Evolutionary conservation across 1,284 basidiomycete species (phyloP), one percentile per base, ranked within the genome.

Genomic region (Puccinia triticina): DNA sequence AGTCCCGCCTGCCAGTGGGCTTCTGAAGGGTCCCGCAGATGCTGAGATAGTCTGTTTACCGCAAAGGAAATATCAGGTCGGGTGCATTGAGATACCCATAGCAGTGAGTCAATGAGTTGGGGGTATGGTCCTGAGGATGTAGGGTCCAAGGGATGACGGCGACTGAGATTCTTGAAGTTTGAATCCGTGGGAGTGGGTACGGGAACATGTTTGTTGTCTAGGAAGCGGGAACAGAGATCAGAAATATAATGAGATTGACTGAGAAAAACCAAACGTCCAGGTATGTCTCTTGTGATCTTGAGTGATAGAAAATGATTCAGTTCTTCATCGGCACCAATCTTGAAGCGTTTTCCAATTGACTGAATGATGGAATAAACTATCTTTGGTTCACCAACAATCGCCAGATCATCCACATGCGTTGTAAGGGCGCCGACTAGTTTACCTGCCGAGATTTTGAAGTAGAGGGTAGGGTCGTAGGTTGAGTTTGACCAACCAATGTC

Each of bases 391-490:
- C 71, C 71, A 29, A 50, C 43, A 32, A 73, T 34, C 7, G 71
- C 43, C 2, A 73, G 46, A 50, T 73, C 21, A 26, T 73, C 43
- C 2, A 73, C 71, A 26, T 73, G 37, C 10, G 46, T 50, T 3
- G 71, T 73, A 23, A 73, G 46, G 4, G 71, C 71, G 10, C 43
- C 43, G 29, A 73, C 23, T 12, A 73, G 71, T 11, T 50, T 48
- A 3, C 21, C 21, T 14, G 5, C 40, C 3, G 2, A 2, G 5
- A 50, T 10, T 34, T 34, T 48, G 71, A 73, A 73, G 40, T 73
- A 73, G 71, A 73, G 71, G 8, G 71, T 73, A 12, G 71, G 71
- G 26, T 73, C 43, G 26, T 73, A n/a, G n/a, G n/a, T n/a, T n/a
- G n/a, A n/a, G n/a, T n/a, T n/a, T n/a, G n/a, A n/a, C n/a, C n/a